Evolutionary conservation across 2,329 filamentous ascomycete genomes (phyloP), one percentile per base, ranked within the genome.

Genomic region (Diaporthe velutina): DNA sequence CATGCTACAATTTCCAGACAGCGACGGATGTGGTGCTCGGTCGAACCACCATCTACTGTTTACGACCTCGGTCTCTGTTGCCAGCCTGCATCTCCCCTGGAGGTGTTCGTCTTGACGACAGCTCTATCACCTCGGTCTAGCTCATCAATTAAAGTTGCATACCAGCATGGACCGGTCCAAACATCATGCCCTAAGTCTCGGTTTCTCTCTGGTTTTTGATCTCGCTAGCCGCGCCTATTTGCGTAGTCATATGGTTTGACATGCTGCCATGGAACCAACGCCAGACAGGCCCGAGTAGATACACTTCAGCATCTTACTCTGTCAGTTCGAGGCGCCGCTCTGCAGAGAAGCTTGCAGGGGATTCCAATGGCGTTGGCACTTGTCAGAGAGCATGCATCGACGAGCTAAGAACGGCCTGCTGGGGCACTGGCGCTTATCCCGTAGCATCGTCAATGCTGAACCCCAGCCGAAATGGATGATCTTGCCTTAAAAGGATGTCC

Each of bases 11-110:
- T n/a, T 67, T 38, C 25, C 64, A 52, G 22, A 25, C 45, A 19
- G 28, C 3, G 33, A 52, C 45, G 45, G 15, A 67, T 67, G 30
- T 48, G 42, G 28, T 67, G 28, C 61, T 67, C 61, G 61, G 61
- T 67, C 61, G 61, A 50, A 67, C 61, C 61, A 67, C 33, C 60
- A 45, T 35, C 61, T 67, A 50, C 42, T 50, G 28, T 50, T 50
- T 67, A 67, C 42, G 28, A n/a, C 61, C 22, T 67, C 42, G 61
- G 42, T 50, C 19, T 50, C 61, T 13, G 19, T 25, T 35, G 61
- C 42, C 61, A 12, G 61, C 61, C 42, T 67, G 61, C 10, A 50
- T 35, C 42, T 30, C 10, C 45, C 22, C 40, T 10, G 12, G 28
- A 35, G 12, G 9, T 30, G 3, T 15, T n/a, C 19, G 4, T n/a